phyloP scores from a whole-genome alignment of 345 rosid species.

The Noccaea bulbosa region DNA sequence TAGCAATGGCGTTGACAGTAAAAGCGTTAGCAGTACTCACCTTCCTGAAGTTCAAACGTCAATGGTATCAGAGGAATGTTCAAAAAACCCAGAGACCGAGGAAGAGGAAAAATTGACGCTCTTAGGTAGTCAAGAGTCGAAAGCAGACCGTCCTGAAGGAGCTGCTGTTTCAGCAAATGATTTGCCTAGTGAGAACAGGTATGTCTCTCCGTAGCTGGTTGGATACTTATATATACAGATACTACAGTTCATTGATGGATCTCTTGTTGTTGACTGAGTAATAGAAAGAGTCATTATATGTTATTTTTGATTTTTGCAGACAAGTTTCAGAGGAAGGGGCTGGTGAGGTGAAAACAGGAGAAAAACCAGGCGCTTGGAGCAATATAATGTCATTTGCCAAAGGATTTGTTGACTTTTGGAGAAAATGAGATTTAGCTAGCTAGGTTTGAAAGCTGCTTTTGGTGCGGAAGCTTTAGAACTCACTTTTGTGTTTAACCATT shows the following conservation, averaged over 20 bases:
- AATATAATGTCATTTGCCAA: constrained; percentile 35
- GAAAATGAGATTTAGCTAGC: constrained; percentile 22
- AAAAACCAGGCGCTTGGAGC: constrained; percentile 40
- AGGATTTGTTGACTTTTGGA: constrained; percentile 33
- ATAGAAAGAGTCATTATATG: constrained; percentile 2
- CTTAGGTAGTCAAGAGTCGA: constrained; percentile 28
- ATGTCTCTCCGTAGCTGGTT: constrained; percentile 23
- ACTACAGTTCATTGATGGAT: not conserved
- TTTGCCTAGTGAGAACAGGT: constrained; percentile 38
- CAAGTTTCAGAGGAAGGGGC: constrained; percentile 7
- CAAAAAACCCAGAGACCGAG: constrained; percentile 3
- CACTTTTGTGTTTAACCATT: not conserved
- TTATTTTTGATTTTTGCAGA: constrained; percentile 33
- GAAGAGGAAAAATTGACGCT: constrained; percentile 2
- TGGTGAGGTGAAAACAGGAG: constrained; percentile 17
- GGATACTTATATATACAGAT: not conserved
- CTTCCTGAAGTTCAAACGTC: not conserved
- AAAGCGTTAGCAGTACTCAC: not conserved
- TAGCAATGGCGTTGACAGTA: not conserved
- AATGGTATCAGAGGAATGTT: constrained; percentile 2
- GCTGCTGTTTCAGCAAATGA: constrained; percentile 12
- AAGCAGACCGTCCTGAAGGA: constrained; percentile 22
- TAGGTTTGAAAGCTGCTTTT: not conserved
- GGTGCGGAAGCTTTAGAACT: not conserved
- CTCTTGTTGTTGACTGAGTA: constrained; percentile 13